Percentiles rank a stretch among this genome's conserved stretches.
These are phyloP conservation scores for Elsinoe batatas DNA, from an alignment of 2,329 filamentous ascomycete species.

Conservation along the genomic window DNA sequence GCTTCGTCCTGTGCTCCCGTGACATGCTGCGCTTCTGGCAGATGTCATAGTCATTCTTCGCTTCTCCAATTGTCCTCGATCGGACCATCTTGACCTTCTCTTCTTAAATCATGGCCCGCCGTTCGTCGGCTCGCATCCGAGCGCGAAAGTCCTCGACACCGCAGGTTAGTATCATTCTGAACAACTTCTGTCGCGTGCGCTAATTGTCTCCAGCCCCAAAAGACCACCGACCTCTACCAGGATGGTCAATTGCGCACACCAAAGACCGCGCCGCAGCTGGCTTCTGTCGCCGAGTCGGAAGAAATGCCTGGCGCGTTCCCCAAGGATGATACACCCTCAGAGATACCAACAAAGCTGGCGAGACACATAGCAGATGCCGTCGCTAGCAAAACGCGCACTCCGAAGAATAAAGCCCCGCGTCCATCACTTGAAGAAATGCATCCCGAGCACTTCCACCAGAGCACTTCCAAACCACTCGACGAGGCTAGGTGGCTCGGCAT, in stretches of 20 bases:
- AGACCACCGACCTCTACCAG: constrained; percentile 27
- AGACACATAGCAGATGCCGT: constrained; percentile 13
- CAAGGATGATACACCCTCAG: constrained; percentile 18
- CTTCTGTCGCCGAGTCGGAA: constrained; percentile 36
- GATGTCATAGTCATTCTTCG: not conserved
- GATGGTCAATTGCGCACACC: constrained; percentile 24
- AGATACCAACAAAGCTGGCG: constrained; percentile 18
- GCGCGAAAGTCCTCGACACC: constrained; percentile 22
- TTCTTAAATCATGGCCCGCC: constrained; percentile 24
- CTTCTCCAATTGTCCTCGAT: not conserved
- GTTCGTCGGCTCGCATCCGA: constrained; percentile 26
- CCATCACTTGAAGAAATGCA: constrained; percentile 80
- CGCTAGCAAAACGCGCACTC: constrained; percentile 40
- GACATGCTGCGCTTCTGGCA: not conserved
- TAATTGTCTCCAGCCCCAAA: constrained; percentile 13
- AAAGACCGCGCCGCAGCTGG: constrained; percentile 30
- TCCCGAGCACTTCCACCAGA: constrained; percentile 68
- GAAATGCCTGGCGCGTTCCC: constrained; percentile 31
- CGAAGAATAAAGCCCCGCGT: constrained; percentile 55
- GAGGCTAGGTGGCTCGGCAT: constrained; percentile 78
- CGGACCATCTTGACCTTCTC: not conserved
- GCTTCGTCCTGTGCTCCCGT: not conserved
- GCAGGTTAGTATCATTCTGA: constrained; percentile 15
- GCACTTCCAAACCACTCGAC: constrained; percentile 64
- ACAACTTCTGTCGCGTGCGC: not conserved